A percentile compares a stretch with the other conserved stretches of the same genome.
Evolutionary conservation across 225 moss, liverwort and hornwort species (phyloP).

Genomic region (Physcomitrium patens): DNA sequence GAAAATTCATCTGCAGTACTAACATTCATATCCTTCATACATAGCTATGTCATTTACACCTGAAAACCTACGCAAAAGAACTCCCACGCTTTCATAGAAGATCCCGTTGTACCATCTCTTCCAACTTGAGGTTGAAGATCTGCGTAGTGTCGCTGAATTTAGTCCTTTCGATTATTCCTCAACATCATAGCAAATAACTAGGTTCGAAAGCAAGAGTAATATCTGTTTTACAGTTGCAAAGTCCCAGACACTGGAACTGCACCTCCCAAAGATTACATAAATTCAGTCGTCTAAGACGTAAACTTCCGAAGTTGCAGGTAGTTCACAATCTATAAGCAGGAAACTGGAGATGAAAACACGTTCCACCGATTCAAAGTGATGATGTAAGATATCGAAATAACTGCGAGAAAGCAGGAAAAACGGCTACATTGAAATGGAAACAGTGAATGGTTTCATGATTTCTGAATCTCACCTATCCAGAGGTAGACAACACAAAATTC

Average conservation of each 20-base stretch:
- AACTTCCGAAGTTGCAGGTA: neutral
- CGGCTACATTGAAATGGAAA: conserved; percentile 11
- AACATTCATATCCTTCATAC: conserved; percentile 28
- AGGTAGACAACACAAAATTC: conserved; percentile 22
- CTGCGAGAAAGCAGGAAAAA: neutral
- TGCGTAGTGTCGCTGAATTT: conserved; percentile 23
- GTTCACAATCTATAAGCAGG: no score
- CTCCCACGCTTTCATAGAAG: conserved; percentile 24
- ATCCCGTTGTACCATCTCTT: conserved; percentile 22
- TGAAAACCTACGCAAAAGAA: conserved; percentile 22
- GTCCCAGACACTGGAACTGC: no score
- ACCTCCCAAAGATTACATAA: neutral
- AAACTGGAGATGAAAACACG: neutral
- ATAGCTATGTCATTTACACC: conserved; percentile 31
- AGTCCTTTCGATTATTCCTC: neutral
- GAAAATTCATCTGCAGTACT: conserved; percentile 29
- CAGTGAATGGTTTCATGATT: neutral
- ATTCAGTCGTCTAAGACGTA: neutral
- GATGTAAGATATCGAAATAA: neutral
- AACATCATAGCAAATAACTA: no score
- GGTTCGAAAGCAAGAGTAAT: neutral
- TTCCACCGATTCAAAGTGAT: neutral
- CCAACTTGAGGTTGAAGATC: conserved; percentile 37
- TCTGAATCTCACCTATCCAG: conserved; percentile 32
- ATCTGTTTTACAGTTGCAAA: neutral